Evolutionary conservation across 306 rosid species (phyloP).

Genomic region (Lithocarpus polystachyus): DNA sequence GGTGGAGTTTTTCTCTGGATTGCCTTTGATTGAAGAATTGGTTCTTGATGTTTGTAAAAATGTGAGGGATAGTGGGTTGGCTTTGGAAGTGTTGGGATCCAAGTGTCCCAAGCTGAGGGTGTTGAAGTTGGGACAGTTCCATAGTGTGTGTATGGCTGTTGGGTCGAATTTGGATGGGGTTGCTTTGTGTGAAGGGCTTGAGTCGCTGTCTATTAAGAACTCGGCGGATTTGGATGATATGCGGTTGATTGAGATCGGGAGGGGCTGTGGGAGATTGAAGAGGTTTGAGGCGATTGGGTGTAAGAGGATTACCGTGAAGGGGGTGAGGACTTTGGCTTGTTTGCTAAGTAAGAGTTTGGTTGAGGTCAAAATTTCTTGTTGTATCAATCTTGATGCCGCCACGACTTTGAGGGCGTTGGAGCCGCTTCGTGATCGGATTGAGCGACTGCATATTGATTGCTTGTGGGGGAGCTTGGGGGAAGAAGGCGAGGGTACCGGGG

Average conservation of each 20-base stretch:
- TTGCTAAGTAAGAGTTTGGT: conserved; percentile 54
- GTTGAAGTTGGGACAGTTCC: conserved; percentile 78
- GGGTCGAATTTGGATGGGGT: conserved; percentile 79
- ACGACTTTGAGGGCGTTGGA: conserved; percentile 65
- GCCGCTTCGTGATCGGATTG: conserved; percentile 59
- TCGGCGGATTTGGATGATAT: conserved; percentile 77
- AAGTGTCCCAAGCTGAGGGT: conserved; percentile 63
- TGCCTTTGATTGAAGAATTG: conserved; percentile 72
- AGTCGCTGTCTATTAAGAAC: conserved; percentile 58
- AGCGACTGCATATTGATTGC: conserved; percentile 79
- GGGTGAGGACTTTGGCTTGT: conserved; percentile 67
- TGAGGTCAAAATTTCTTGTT: conserved; percentile 65
- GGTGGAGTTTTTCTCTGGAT: conserved; percentile 60
- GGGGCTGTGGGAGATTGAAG: conserved; percentile 70
- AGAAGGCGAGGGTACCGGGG: conserved; percentile 23
- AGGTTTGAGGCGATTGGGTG: conserved; percentile 73
- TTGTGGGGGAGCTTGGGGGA: conserved; percentile 56
- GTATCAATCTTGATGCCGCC: conserved; percentile 54
- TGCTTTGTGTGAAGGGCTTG: conserved; percentile 72
- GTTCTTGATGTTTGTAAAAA: conserved; percentile 80
- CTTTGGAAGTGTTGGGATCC: conserved; percentile 63
- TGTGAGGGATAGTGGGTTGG: conserved; percentile 62
- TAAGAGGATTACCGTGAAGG: conserved; percentile 58
- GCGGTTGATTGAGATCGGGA: conserved; percentile 85
- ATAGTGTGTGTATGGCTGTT: conserved; percentile 66